These are phyloP conservation scores for Infundibulicybe gibba DNA, from an alignment of 768 basidiomycete genomes.

Conservation along the genomic window DNA sequence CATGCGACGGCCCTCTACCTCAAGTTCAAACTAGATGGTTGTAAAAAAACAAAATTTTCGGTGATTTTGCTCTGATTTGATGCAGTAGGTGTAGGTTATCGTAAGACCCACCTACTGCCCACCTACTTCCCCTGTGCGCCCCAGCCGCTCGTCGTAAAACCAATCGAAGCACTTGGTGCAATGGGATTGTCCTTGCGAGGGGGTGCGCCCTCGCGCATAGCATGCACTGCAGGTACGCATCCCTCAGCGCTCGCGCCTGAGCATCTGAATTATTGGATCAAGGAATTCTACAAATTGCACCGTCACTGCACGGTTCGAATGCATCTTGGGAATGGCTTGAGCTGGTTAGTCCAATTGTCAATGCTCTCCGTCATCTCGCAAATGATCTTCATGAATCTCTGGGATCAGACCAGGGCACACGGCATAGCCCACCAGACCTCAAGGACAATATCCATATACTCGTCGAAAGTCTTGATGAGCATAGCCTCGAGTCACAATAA, in stretches of 20 bases:
- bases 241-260: constrained; percentile 14
- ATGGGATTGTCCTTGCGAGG: too few species aligned
- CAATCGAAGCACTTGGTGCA: too few species aligned
- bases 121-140: too few species aligned
- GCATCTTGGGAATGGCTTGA: constrained; percentile 24
- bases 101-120: too few species aligned
- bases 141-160: too few species aligned
- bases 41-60: too few species aligned
- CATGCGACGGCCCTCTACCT: too few species aligned
- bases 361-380: constrained; percentile 15
- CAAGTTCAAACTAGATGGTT: too few species aligned
- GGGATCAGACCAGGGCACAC: constrained; percentile 14
- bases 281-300: constrained; percentile 23
- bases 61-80: too few species aligned
- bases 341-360: constrained; percentile 18
- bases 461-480: constrained; percentile 17
- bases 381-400: constrained; percentile 11
- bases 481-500: constrained; percentile 14
- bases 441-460: constrained; percentile 13
- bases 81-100: too few species aligned
- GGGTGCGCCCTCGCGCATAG: too few species aligned
- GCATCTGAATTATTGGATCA: constrained; percentile 29
- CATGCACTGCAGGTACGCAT: too few species aligned
- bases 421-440: constrained; percentile 13
- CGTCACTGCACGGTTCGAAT: constrained; percentile 18